These are phyloP conservation scores for Ceratocystis colombiana DNA, from an alignment of 2,329 filamentous ascomycete species.

Conservation along the genomic window DNA sequence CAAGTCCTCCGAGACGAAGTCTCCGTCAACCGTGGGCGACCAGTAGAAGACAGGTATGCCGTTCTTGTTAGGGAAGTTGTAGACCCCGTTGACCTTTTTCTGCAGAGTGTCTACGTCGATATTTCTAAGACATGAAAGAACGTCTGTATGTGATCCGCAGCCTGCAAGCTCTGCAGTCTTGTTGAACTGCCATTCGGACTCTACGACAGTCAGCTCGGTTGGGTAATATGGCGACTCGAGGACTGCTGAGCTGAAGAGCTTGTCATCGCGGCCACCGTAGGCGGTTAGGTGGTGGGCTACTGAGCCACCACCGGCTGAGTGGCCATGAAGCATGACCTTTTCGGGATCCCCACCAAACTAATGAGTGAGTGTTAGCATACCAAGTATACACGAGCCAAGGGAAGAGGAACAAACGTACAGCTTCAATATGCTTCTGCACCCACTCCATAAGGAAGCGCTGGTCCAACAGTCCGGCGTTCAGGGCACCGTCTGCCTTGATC, in stretches of 20 bases:
- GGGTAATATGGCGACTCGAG: constrained; percentile 43
- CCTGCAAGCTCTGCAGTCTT: constrained; percentile 32
- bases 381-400: background rate
- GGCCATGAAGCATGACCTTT: constrained; percentile 39
- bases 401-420: constrained; percentile 30
- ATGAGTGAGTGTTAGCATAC: constrained; percentile 25
- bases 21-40: constrained; percentile 43
- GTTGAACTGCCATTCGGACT: constrained; percentile 43
- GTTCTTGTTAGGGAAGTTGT: constrained; percentile 35
- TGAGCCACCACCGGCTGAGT: constrained; percentile 38
- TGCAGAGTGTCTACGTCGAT: constrained; percentile 34
- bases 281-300: constrained; percentile 43
- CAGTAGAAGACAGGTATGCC: constrained; percentile 40
- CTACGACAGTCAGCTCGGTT: constrained; percentile 36
- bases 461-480: constrained; percentile 40
- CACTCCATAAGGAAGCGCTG: constrained; percentile 43
- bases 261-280: constrained; percentile 38
- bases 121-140: constrained; percentile 38
- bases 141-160: constrained; percentile 32
- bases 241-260: constrained; percentile 40
- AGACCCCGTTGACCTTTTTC: constrained; percentile 34
- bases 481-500: constrained; percentile 29
- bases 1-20: constrained; percentile 37
- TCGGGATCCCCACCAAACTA: constrained; percentile 38
- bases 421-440: constrained; percentile 45